phyloP scores from a whole-genome alignment of 208 protist species.

The Wallacemonas rigidus region DNA sequence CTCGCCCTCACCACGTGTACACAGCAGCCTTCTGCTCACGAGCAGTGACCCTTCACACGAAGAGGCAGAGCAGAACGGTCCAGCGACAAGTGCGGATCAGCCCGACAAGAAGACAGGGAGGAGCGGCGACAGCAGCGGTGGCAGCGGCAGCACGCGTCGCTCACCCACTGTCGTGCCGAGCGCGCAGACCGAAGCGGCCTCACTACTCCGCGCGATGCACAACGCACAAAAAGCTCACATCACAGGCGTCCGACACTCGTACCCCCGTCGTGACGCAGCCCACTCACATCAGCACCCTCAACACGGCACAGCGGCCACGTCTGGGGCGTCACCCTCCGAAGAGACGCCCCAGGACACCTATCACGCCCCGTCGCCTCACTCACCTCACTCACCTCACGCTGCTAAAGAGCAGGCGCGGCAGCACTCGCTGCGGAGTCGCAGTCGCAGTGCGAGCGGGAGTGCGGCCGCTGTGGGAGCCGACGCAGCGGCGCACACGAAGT shows the following conservation, averaged over 20 bases:
- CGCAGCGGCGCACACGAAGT: not conserved
- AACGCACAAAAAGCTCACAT: not conserved
- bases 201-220: slow-evolving; percentile 5
- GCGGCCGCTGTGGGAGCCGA: not conserved
- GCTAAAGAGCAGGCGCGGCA: not conserved
- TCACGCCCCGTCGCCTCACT: too few species aligned
- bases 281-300: too few species aligned
- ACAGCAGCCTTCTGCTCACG: slow-evolving; percentile 12
- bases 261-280: not conserved
- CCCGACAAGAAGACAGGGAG: not conserved
- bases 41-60: slow-evolving; percentile 15
- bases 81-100: not conserved
- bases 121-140: not conserved
- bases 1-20: slow-evolving; percentile 12
- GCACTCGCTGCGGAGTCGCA: not conserved
- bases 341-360: too few species aligned
- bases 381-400: not conserved
- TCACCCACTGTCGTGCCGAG: slow-evolving; percentile 13
- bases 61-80: not conserved
- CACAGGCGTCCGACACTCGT: slow-evolving; percentile 1
- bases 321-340: too few species aligned
- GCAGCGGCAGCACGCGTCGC: slow-evolving; percentile 1
- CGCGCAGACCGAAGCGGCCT: slow-evolving; percentile 4
- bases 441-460: not conserved
- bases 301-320: too few species aligned